Base-by-base conservation (phyloP, 1,284 basidiomycete genomes). In the Apiotrichum montevideense region DNA sequence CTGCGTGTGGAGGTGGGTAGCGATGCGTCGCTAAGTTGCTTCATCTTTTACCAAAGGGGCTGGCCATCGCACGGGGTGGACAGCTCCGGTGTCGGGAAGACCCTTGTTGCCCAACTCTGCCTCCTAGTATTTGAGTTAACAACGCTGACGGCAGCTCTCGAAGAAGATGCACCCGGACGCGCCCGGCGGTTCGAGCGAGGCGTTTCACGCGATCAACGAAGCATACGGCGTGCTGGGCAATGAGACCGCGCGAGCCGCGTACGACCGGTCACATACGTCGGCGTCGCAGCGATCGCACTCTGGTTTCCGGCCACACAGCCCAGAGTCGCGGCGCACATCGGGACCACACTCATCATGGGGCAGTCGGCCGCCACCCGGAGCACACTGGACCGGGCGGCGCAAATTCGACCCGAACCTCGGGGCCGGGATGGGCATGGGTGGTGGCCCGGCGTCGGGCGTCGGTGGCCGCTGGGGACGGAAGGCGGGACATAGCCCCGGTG, bases 91-190 rank as follows among this genome's bases (percentile, higher is more conserved):
- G 29, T 29, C 29, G 29, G 29, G 29, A 29, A 29, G 29, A 29
- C 29, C 29, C 29, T 29, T 29, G 29, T 29, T 29, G 29, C 29
- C 29, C 29, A 29, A 29, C 29, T 29, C 29, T 29, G 29, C 29
- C 29, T 29, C 29, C 29, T 29, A 29, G 41, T 15, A n/a, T 2
- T 42, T 42, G 41, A 7, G 11, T 7, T 10, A 13, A 3, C 29
- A 3, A 32, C 29, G 21, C 56, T 52, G 37, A 61, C 35, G 4
- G n/a, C 52, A 79, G 77, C 59, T 79, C 32, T 77, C 75, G 15
- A 78, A 78, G 58, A 73, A 75, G 57, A 67, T 70, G 54, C 77
- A 79, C 63, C 77, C 77, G 4, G 77, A 79, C 66, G 61, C 69
- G 2, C 66, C 70, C 39, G 68, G 69, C 5, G 75, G 75, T 5